phyloP scores from a whole-genome alignment of 2,329 filamentous ascomycete species.

The Epichloe gansuensis region DNA sequence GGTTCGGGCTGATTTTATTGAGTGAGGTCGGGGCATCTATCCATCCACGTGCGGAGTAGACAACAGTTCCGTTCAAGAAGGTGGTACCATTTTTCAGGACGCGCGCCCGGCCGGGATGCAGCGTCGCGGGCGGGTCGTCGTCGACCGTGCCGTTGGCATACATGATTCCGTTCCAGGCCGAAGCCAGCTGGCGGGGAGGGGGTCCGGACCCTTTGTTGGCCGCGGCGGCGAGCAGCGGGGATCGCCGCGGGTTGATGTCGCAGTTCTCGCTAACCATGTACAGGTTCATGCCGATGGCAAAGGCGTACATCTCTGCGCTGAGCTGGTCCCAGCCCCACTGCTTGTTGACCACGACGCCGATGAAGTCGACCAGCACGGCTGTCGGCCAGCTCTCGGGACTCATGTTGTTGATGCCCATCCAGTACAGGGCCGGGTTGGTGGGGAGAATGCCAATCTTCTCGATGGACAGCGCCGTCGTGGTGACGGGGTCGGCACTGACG shows the following conservation, averaged over 20 bases:
- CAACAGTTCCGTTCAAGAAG: constrained; percentile 14
- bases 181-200: not conserved
- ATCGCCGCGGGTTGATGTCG: constrained; percentile 9
- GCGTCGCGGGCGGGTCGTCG: constrained; percentile 11
- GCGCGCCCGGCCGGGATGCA: constrained; percentile 11
- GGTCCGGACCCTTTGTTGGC: fast-evolving
- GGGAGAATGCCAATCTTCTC: constrained; percentile 19
- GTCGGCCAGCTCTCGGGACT: constrained; percentile 18
- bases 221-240: constrained; percentile 12
- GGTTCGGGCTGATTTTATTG: no score
- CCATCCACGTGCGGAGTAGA: not conserved
- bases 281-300: constrained; percentile 17
- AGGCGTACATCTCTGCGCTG: constrained; percentile 20
- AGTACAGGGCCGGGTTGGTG: constrained; percentile 24
- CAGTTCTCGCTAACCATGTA: constrained; percentile 24
- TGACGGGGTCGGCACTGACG: constrained; percentile 15
- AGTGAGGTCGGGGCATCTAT: constrained; percentile 7
- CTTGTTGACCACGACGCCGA: constrained; percentile 17
- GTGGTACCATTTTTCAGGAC: constrained; percentile 16
- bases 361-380: constrained; percentile 20
- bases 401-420: constrained; percentile 18
- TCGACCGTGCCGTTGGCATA: constrained; percentile 19
- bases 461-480: constrained; percentile 15
- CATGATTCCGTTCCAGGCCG: constrained; percentile 18
- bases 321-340: constrained; percentile 15